These are phyloP conservation scores for Microdochium trichocladiopsis DNA, from an alignment of 2,329 filamentous ascomycete species.

Conservation along the genomic window DNA sequence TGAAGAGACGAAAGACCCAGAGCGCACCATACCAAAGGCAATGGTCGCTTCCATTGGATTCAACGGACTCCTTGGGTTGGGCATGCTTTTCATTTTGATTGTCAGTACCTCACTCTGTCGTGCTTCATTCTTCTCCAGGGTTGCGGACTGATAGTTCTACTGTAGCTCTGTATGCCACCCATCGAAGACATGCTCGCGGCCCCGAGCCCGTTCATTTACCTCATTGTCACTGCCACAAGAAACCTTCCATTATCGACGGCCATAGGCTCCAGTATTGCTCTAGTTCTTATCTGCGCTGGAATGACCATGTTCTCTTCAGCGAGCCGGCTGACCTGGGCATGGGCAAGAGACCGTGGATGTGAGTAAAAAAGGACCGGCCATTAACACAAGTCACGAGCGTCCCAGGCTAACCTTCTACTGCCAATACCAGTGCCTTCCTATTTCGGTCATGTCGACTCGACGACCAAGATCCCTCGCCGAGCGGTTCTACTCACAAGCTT, in stretches of 20 bases:
- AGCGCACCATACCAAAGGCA: background rate
- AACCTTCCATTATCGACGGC: constrained; percentile 30
- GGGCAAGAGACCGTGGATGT: constrained; percentile 35
- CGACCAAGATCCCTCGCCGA: constrained; percentile 24
- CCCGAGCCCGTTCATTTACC: constrained; percentile 32
- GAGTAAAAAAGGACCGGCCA: no score
- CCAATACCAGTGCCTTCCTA: constrained; percentile 1
- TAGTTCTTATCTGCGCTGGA: constrained; percentile 28
- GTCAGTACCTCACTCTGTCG: constrained; percentile 1
- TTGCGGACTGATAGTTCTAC: constrained; percentile 11
- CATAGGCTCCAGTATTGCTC: constrained; percentile 22
- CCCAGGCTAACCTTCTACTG: no score
- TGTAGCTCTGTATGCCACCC: constrained; percentile 32
- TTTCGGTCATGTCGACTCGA: constrained; percentile 16
- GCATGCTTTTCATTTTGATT: constrained; percentile 1
- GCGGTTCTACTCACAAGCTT: constrained; percentile 23
- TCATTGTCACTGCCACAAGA: constrained; percentile 29
- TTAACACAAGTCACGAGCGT: no score
- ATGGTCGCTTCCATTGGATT: background rate
- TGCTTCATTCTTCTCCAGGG: background rate
- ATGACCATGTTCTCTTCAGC: constrained; percentile 36
- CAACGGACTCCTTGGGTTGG: constrained; percentile 1
- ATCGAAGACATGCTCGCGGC: constrained; percentile 22
- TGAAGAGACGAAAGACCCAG: background rate
- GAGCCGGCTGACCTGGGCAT: constrained; percentile 40